Conservation (phyloP, 2,329 filamentous ascomycete genomes). For the Ceratocystis colombiana region DNA sequence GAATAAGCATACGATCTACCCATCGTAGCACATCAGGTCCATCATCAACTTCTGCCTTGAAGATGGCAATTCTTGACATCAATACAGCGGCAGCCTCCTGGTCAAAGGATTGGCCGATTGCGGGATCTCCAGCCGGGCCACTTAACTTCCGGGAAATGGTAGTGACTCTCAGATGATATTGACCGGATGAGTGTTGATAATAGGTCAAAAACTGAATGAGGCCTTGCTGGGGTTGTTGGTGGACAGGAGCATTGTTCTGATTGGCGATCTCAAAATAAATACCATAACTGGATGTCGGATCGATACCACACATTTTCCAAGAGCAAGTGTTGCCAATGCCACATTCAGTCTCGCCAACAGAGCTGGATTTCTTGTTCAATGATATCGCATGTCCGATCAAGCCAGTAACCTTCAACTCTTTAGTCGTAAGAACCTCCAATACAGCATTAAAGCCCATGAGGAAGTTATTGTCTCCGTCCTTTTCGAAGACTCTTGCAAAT, state of each 20-base stretch:
- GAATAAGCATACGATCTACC: constrained; percentile 97
- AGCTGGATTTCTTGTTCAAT: constrained; percentile 94
- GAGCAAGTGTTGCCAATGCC: constrained; percentile 97
- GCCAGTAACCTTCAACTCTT: constrained; percentile 95
- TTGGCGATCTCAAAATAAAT: constrained; percentile 97
- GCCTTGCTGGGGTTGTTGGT: constrained; percentile 79
- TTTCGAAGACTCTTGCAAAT: constrained; percentile 93
- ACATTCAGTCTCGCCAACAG: constrained; percentile 94
- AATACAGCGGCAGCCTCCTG: constrained; percentile 95
- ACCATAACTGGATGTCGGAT: constrained; percentile 85
- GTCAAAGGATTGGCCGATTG: constrained; percentile 93
- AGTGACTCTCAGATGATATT: constrained; percentile 92
- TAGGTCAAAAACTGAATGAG: constrained; percentile 98
- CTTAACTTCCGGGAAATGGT: constrained; percentile 86
- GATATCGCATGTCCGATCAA: constrained; percentile 95
- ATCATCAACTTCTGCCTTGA: constrained; percentile 97
- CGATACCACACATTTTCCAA: constrained; percentile 99
- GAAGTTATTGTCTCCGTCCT: constrained; percentile 87
- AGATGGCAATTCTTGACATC: constrained; percentile 98
- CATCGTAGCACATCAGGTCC: constrained; percentile 95
- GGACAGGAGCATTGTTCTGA: constrained; percentile 74
- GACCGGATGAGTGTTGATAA: constrained; percentile 93
- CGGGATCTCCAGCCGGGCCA: constrained; percentile 85
- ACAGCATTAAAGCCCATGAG: constrained; percentile 98
- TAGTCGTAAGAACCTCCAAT: constrained; percentile 90